phyloP scores from a whole-genome alignment of 805 yeast species.

The Pachysolen tannophilus region DNA sequence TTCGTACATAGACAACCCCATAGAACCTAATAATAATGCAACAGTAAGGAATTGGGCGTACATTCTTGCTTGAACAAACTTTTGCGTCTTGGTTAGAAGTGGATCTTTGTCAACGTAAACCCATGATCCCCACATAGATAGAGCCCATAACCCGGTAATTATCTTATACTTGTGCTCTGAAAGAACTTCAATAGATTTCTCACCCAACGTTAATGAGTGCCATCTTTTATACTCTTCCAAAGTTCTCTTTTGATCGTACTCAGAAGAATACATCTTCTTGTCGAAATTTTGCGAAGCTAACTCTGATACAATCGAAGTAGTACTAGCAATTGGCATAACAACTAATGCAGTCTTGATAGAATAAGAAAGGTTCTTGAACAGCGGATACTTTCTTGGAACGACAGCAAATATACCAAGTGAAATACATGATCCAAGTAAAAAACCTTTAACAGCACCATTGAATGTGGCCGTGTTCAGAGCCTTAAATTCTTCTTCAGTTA shows the following conservation, averaged over 20 bases:
- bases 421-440: constrained; percentile 44
- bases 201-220: constrained; percentile 37
- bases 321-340: constrained; percentile 58
- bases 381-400: constrained; percentile 40
- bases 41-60: constrained; percentile 83
- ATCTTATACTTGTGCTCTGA: constrained; percentile 56
- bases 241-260: constrained; percentile 28
- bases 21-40: constrained; percentile 57
- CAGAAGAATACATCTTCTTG: constrained; percentile 46
- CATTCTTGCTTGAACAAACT: constrained; percentile 84
- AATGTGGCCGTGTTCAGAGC: constrained; percentile 55
- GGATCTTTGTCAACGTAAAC: constrained; percentile 63
- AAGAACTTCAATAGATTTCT: constrained; percentile 41
- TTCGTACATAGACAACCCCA: constrained; percentile 59
- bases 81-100: constrained; percentile 68
- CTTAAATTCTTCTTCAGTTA: constrained; percentile 55
- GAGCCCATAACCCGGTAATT: constrained; percentile 72
- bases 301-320: constrained; percentile 62
- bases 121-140: constrained; percentile 77
- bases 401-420: constrained; percentile 46
- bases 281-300: constrained; percentile 64
- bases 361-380: constrained; percentile 38
- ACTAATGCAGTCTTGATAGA: constrained; percentile 56
- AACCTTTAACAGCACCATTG: constrained; percentile 57
- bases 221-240: constrained; percentile 44